These are phyloP conservation scores for Zychaea mexicana DNA, from an alignment of 371 early-diverging fungal genomes.

Conservation along the genomic window DNA sequence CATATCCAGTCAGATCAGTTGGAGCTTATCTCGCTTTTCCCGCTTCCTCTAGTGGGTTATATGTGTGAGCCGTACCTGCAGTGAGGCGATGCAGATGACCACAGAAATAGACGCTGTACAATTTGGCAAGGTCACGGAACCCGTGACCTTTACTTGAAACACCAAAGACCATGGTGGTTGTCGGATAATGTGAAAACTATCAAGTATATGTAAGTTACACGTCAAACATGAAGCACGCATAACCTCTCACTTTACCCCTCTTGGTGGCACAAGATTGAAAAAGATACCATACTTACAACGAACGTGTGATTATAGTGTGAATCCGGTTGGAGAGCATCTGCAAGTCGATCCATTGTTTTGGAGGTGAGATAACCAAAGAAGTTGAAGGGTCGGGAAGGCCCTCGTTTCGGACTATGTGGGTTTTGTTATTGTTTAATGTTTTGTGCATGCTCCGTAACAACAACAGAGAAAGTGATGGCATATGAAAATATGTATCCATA, in stretches of 20 bases:
- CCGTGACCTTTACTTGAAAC: constrained; percentile 58
- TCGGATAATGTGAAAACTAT: constrained; percentile 84
- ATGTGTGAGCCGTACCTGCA: constrained; percentile 45
- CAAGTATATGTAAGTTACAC: not conserved
- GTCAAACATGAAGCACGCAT: not conserved
- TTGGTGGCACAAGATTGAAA: not conserved
- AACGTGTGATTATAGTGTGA: constrained; percentile 68
- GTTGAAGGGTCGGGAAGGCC: constrained; percentile 85
- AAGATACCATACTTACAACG: constrained; percentile 39
- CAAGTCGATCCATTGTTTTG: constrained; percentile 72
- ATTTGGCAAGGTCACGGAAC: constrained; percentile 62
- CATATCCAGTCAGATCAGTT: no score
- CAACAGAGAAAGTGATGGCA: no score
- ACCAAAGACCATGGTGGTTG: constrained; percentile 77
- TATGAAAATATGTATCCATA: no score
- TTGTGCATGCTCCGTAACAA: not conserved
- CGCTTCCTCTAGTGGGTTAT: no score
- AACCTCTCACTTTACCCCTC: not conserved
- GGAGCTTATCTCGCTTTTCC: no score
- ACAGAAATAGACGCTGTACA: constrained; percentile 77
- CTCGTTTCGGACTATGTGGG: constrained; percentile 76
- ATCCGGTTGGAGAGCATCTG: constrained; percentile 34
- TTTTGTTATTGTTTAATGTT: not conserved
- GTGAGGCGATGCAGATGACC: constrained; percentile 87
- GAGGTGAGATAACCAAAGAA: constrained; percentile 87